Base-by-base conservation (phyloP, 2,329 filamentous ascomycete species). In the Sporothrix luriei region DNA sequence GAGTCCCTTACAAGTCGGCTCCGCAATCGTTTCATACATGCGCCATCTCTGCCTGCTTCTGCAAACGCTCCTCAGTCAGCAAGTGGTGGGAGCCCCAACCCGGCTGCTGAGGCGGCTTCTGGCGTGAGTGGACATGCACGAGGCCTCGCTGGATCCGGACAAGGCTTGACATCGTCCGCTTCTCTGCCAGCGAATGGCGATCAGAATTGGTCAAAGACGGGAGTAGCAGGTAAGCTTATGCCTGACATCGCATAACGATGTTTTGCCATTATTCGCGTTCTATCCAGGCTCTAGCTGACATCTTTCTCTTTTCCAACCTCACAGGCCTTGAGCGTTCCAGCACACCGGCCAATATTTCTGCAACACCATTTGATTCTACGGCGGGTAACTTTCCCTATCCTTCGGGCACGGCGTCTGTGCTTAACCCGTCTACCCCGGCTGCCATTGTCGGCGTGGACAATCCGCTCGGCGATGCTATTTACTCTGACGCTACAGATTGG, bases 1-100 rank as follows among this genome's bases (percentile, higher is more conserved):
- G 89, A 93, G 75, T 91, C 90, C 1, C 81, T 95, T 52, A 93
- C 91, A 0, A 89, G 89, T 71, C 85, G 91, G 29, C 84, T 94
- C 72, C 87, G 91, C 68, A 88, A 89, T 74, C 86, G 91, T 7
- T 92, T 95, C 75, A 93, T 88, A 77, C 91, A 84, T 79, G 90
- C 80, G 73, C 85, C 87, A 6, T 82, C 83, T 4, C 80, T 82
- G 71, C 79, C 75, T 3, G 40, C 73, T 14, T 73, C 73, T 29
- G 48, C 66, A 11, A 62, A 52, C n/a, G 43, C 38, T 13, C 33
- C 54, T 10, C 64, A 46, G 19, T 48, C 68, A 2, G 54, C 24
- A 16, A 68, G 70, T 0, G 38, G 55, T 33, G 21, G 24, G 1
- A 70, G 69, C 65, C 68, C 69, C 0, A 68, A 57, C n/a, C 57